phyloP scores from a whole-genome alignment of 805 yeast genomes.

The Zygosaccharomyces pseudorouxii region DNA sequence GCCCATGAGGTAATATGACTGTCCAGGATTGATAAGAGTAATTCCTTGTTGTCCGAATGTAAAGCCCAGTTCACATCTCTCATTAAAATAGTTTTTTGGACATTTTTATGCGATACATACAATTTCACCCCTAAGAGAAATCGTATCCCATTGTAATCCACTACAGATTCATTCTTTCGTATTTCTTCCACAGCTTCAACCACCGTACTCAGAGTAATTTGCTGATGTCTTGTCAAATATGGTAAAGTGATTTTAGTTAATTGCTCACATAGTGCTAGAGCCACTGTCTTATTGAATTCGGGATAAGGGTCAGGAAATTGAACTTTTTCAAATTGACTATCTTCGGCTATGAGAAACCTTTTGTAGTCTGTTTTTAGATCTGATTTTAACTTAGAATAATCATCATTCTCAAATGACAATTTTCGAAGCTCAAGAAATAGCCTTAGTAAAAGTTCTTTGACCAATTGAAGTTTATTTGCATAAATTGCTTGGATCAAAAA shows the following conservation, averaged over 20 bases:
- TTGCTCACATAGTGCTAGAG: slow-evolving; percentile 50
- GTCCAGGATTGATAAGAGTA: slow-evolving; percentile 46
- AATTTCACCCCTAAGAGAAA: slow-evolving; percentile 69
- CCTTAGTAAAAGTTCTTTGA: slow-evolving; percentile 50
- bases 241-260: slow-evolving; percentile 67
- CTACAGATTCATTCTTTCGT: slow-evolving; percentile 35
- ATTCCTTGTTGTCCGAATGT: slow-evolving; percentile 72
- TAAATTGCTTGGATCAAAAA: slow-evolving; percentile 70
- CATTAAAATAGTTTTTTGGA: slow-evolving; percentile 56
- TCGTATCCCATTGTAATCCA: slow-evolving; percentile 56
- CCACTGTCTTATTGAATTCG: slow-evolving; percentile 41
- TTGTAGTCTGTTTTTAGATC: slow-evolving; percentile 28
- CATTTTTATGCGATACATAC: slow-evolving; percentile 49
- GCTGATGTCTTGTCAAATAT: slow-evolving; percentile 85
- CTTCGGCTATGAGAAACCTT: slow-evolving; percentile 26
- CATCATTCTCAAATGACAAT: slow-evolving; percentile 41
- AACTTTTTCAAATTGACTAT: slow-evolving; percentile 24
- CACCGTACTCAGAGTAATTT: slow-evolving; percentile 69
- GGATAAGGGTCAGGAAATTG: slow-evolving; percentile 39
- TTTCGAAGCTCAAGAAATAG: slow-evolving; percentile 53
- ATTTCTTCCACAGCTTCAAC: slow-evolving; percentile 60
- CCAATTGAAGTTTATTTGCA: slow-evolving; percentile 52
- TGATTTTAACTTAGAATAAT: slow-evolving; percentile 31
- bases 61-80: slow-evolving; percentile 86
- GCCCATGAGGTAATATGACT: slow-evolving; percentile 52